Percentiles rank a stretch among this genome's conserved stretches.
These are phyloP conservation scores for Stemphylium beticola DNA, from an alignment of 2,329 filamentous ascomycete species.

Conservation along the genomic window DNA sequence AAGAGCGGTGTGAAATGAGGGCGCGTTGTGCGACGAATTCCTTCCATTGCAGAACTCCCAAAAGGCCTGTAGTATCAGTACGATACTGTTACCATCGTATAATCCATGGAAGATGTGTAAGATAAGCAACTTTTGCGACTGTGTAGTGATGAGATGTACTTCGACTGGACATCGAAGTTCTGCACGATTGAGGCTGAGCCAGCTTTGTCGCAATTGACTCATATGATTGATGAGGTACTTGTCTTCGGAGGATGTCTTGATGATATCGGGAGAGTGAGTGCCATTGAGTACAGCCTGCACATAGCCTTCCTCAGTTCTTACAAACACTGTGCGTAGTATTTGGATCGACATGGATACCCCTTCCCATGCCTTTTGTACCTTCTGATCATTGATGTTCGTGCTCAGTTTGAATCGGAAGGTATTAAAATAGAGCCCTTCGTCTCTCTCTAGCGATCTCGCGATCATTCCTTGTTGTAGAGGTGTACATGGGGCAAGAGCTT, in stretches of 20 bases:
- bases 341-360: slow-evolving; percentile 60
- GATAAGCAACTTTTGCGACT: slow-evolving; percentile 53
- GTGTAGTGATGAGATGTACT: slow-evolving; percentile 52
- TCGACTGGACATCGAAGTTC: slow-evolving; percentile 62
- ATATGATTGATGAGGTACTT: slow-evolving; percentile 32
- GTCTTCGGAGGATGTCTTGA: slow-evolving; percentile 33
- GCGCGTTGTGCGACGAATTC: slow-evolving; percentile 45
- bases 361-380: slow-evolving; percentile 65
- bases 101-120: slow-evolving; percentile 83
- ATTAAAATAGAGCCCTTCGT: slow-evolving; percentile 74
- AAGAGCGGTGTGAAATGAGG: slow-evolving; percentile 70
- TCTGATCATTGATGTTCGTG: slow-evolving; percentile 51
- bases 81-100: slow-evolving; percentile 84
- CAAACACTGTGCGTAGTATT: slow-evolving; percentile 75
- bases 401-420: slow-evolving; percentile 68
- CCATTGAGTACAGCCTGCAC: slow-evolving; percentile 71
- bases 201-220: slow-evolving; percentile 51
- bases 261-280: slow-evolving; percentile 26
- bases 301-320: slow-evolving; percentile 75
- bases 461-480: slow-evolving; percentile 88
- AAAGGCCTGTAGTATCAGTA: slow-evolving; percentile 68
- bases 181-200: slow-evolving; percentile 61
- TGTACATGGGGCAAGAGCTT: slow-evolving; percentile 81
- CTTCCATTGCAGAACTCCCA: slow-evolving; percentile 56
- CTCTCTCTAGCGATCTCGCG: slow-evolving; percentile 67